Percentiles rank a stretch among this genome's conserved stretches.
These are phyloP conservation scores for Butyriboletus loyo DNA, from an alignment of 768 basidiomycete species.

Conservation along the genomic window DNA sequence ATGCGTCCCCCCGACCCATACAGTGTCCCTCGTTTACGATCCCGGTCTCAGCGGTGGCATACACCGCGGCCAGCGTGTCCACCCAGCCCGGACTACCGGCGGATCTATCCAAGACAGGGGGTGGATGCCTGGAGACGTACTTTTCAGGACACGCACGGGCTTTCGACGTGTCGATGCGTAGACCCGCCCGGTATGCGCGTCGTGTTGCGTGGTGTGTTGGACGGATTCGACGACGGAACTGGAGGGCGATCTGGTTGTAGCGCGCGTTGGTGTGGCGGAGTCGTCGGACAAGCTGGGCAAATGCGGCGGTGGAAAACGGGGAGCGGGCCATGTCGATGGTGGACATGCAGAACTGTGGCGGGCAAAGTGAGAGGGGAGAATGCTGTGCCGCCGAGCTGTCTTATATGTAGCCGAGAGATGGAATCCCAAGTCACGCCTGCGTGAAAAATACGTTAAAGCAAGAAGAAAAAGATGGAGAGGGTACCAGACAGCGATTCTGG, in stretches of 20 bases:
- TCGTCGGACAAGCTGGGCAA: constrained; percentile 39
- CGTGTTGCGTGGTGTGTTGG: constrained; percentile 47
- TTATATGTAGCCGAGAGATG: background rate
- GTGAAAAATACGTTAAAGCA: constrained; percentile 5
- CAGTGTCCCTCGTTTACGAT: too few species aligned
- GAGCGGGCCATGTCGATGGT: constrained; percentile 19
- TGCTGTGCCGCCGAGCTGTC: constrained; percentile 6
- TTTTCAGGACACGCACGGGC: constrained; percentile 41
- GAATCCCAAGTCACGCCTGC: constrained; percentile 12
- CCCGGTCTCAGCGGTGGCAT: background rate
- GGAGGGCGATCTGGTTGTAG: constrained; percentile 38
- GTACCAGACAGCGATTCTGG: constrained; percentile 5
- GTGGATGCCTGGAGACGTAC: constrained; percentile 32
- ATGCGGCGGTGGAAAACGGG: constrained; percentile 26
- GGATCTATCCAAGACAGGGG: constrained; percentile 30
- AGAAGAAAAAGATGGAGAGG: background rate
- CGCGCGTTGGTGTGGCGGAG: constrained; percentile 45
- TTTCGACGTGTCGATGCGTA: constrained; percentile 40
- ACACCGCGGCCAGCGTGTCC: background rate
- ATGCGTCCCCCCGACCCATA: background rate
- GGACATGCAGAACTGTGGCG: constrained; percentile 9
- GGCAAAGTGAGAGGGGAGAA: background rate
- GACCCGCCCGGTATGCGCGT: constrained; percentile 42
- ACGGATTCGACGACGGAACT: constrained; percentile 34
- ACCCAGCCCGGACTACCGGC: constrained; percentile 29